Evolutionary conservation across 2,329 filamentous ascomycete species (phyloP), one percentile per base, ranked within the genome.

Genomic region (Incumbomyces delicatus): DNA sequence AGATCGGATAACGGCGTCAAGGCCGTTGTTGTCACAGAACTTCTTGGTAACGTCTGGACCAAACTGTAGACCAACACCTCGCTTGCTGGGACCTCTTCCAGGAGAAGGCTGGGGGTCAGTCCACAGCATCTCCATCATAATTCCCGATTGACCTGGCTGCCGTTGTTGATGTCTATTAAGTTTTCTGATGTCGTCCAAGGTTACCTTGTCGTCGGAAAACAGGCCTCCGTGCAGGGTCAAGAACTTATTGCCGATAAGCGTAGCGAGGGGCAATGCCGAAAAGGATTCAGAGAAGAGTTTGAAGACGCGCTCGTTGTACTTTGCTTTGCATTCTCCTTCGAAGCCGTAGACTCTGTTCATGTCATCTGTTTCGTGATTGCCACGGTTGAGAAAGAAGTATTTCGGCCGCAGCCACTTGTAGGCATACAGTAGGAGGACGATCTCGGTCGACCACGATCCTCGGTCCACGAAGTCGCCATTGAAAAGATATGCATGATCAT

Each of bases 41-140:
- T 81, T 78, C 72, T 94, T 94, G 17, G 92, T 98, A 49, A 98
- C 81, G 63, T 98, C 92, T 0, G 92, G 92, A 1, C 92, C 92
- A 59, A 98, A 98, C 63, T 96, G 89, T 68, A 96, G 78, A 44
- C 92, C 92, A 16, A 98, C 90, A 56, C 92, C 92, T 63, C 92
- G 80, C 75, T 98, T 98, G 73, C 88, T 95, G 37, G 92, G 92
- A 7, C 89, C 87, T 57, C 92, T 81, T 44, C 92, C 92, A 22
- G 85, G 81, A 57, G 81, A 75, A 0, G 85, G 76, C 65, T 98
- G 92, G 2, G 92, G 92, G 63, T 98, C 92, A 1, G 92, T 96
- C 92, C 92, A 98, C 39, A 98, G 77, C 92, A 98, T 98, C 69
- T 98, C 92, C 92, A 98, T 98, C 92, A 98, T 98, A 58, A 98